Evolutionary conservation across 129 eudicot species (phyloP).

Genomic region (Glebionis coronaria): DNA sequence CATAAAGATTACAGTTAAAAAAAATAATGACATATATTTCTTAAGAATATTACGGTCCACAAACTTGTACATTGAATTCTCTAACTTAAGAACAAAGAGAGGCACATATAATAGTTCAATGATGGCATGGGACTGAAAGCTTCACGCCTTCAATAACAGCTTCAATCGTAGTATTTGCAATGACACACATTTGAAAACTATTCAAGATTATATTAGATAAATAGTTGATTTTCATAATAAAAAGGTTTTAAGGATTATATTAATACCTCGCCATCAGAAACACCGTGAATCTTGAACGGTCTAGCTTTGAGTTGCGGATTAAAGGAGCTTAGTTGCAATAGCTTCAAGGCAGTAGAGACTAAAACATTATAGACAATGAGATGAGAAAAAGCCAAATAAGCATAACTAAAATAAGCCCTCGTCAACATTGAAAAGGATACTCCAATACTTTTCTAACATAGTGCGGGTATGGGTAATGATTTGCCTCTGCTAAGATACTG

Average conservation of each 20-base stretch:
- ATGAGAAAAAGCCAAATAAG: neutral
- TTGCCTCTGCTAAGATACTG: constrained; percentile 63
- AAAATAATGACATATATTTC: too few relatives aligned
- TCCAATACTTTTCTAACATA: constrained; percentile 58
- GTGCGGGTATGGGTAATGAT: constrained; percentile 43
- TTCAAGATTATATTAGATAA: neutral
- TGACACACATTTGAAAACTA: constrained; percentile 60
- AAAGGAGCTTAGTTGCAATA: neutral
- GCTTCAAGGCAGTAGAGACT: neutral
- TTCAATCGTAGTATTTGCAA: constrained; percentile 71
- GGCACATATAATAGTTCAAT: constrained; percentile 47
- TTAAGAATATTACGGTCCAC: too few relatives aligned
- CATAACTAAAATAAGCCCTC: neutral
- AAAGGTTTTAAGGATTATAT: constrained; percentile 16
- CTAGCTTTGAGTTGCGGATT: constrained; percentile 58
- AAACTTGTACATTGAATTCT: neutral
- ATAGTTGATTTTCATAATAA: neutral
- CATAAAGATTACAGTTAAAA: too few relatives aligned
- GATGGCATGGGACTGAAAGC: constrained; percentile 79
- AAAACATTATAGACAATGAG: neutral
- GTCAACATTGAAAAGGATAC: constrained; percentile 57
- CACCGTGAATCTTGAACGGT: constrained; percentile 60
- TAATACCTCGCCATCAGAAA: constrained; percentile 72
- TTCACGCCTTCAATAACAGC: constrained; percentile 55
- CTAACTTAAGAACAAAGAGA: neutral